Base-by-base conservation (phyloP, 257 asterid genomes). In the Solanum sejunctum region DNA sequence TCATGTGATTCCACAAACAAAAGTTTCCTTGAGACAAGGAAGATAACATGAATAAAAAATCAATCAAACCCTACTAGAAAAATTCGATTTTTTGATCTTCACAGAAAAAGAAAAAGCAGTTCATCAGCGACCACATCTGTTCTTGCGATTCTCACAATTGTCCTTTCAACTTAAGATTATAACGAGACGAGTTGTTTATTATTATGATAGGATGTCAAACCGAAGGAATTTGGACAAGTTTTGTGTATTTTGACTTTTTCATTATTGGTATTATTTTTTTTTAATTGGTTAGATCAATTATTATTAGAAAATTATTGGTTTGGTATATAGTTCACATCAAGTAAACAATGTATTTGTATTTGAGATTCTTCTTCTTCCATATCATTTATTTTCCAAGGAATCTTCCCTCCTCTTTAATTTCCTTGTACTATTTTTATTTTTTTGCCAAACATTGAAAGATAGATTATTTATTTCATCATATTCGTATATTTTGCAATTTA, bases 21-120 rank as follows among this genome's bases (percentile, higher is more conserved):
- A 90, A 93, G 85, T 78, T 94, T 96, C 90, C 90, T 96, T 1
- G 90, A 92, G 82, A 91, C 99, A 43, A 89, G 96, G 88, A 93
- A 89, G 86, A 57, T 95, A 86, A 84, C 77, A 16, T 39, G 32
- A 85, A 32, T 6, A 64, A 12, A 28, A 5, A 13, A 23, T 16
- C 47, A 57, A 20, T 64, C 32, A 7, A 64, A 64, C 72, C 0
- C 12, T 64, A 7, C 43, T 7, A 26, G 11, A 26, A 36, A 32
- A 32, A 12, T 26, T 67, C 0, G 15, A 13, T 32, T 32, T 32
- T 66, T 66, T 66, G 0, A 32, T 66, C 7, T 66, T 15, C 12
- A 3, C 32, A 3, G 5, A 66, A 8, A 7, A 66, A 32, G 12
- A 66, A 28, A 43, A 7, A 67, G 13, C 11, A 3, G 1, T 67